Evolutionary conservation across 1,284 basidiomycete genomes (phyloP), one percentile per base, ranked within the genome.

Genomic region (Ganoderma boninense): DNA sequence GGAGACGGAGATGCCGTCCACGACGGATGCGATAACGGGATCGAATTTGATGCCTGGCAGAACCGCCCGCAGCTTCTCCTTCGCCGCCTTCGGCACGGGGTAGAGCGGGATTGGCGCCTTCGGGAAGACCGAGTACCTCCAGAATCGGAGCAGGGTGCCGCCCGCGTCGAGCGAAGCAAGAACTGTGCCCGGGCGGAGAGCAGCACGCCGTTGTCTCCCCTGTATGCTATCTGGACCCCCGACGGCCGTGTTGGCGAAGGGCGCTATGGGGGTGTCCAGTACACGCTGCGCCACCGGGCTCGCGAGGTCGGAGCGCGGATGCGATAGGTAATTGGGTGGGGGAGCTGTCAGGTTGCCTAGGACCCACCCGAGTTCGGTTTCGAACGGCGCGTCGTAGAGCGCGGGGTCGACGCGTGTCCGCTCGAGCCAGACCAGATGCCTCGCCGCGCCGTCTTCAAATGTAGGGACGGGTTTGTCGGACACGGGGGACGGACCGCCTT

Each of bases 1-100:
- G 13, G 86, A 78, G 43, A 90, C 78, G 59, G 88, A 94, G 69
- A 91, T 87, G 74, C 84, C 89, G 75, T 88, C 85, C 38, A 95
- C 89, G 62, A 91, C 80, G 43, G 86, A 81, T 2, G 91, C 88
- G 65, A 94, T 81, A 52, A 82, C 81, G 2, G 91, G 87, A 77
- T 91, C 81, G 73, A 91, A 92, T 74, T 84, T 84, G 62, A 92
- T 79, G 8, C 79, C 79, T 0, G 79, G 74, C 29, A 92, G 82
- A 64, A 91, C 83, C 13, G 80, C 73, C 70, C 84, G 82, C 46
- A 92, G 84, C 67, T 84, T 85, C 2, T 64, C 32, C 49, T 64
- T 54, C 23, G 63, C 32, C 46, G 35, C 35, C 14, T 52, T 32
- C 49, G 63, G 35, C 14, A 64, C 63, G 16, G 63, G 35, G 35